A percentile compares a stretch with the other conserved stretches of the same genome.
Evolutionary conservation across 2,329 filamentous ascomycete species (phyloP).

Genomic region (Talaromyces albobiverticillius): DNA sequence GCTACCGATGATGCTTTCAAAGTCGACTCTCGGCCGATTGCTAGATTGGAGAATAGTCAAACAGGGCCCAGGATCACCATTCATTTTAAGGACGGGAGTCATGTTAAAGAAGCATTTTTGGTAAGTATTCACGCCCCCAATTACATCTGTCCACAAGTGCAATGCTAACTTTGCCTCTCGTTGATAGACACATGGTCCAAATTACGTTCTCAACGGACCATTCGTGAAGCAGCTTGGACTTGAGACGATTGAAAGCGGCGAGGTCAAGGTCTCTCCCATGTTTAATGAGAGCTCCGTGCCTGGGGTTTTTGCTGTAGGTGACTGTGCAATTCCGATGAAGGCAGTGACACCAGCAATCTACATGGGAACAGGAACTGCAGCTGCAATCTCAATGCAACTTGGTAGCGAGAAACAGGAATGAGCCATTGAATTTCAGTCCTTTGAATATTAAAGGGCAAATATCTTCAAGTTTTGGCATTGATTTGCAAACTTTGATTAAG

Average conservation of each 20-base stretch:
- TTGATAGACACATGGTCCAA: constrained; percentile 5
- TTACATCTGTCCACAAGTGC: neutral
- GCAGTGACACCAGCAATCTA: constrained; percentile 6
- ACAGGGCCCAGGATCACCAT: neutral
- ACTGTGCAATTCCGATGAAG: constrained; percentile 7
- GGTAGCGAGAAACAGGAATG: neutral
- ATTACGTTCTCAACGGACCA: neutral
- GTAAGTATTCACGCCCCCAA: neutral
- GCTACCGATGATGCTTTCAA: neutral
- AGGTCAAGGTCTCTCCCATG: constrained; percentile 6
- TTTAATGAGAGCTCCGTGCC: constrained; percentile 9
- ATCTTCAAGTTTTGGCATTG: neutral
- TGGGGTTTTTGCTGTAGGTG: constrained; percentile 9
- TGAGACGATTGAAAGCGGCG: constrained; percentile 3
- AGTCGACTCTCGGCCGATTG: constrained; percentile 8
- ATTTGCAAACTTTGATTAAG: no score
- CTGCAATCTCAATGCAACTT: constrained; percentile 5
- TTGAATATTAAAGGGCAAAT: neutral
- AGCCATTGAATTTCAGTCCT: neutral
- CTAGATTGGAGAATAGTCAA: constrained; percentile 3
- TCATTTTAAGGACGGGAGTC: constrained; percentile 5
- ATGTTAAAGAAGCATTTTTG: constrained; percentile 7
- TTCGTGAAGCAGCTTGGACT: constrained; percentile 9
- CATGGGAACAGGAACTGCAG: constrained; percentile 9
- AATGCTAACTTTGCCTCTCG: neutral